Conservation (phyloP, 1,139 yeast species). For the Blastobotrys petasosporus region DNA sequence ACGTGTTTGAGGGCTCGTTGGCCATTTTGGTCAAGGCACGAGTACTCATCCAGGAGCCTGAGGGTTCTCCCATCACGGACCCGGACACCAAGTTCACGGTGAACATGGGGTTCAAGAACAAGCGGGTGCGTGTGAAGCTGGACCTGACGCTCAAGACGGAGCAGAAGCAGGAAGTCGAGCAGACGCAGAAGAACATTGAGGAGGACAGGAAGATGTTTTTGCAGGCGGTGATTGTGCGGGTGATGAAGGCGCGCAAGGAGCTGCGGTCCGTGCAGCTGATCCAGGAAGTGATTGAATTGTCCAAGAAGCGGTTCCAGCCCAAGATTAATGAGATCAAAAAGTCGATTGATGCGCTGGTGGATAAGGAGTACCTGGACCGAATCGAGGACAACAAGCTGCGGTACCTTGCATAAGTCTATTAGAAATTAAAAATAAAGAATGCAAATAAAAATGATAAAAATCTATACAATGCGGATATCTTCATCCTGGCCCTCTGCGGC, state of each 20-base stretch:
- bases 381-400: constrained; percentile 70
- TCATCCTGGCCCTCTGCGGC: constrained; percentile 29
- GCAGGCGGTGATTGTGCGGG: constrained; percentile 91
- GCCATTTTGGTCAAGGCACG: constrained; percentile 75
- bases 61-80: constrained; percentile 32
- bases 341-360: constrained; percentile 80
- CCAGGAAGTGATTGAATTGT: constrained; percentile 84
- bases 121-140: constrained; percentile 79
- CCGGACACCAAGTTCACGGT: constrained; percentile 59
- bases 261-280: constrained; percentile 74
- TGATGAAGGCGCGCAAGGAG: constrained; percentile 88
- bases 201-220: constrained; percentile 81
- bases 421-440: neutral
- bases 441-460: neutral
- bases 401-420: constrained; percentile 55
- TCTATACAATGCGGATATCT: constrained; percentile 18
- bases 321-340: constrained; percentile 79
- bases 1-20: constrained; percentile 67
- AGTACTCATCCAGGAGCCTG: constrained; percentile 55
- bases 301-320: constrained; percentile 80
- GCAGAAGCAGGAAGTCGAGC: constrained; percentile 69
- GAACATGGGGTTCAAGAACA: constrained; percentile 77
- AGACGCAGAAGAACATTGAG: constrained; percentile 76
- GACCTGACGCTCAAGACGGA: constrained; percentile 79
- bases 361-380: constrained; percentile 78